Evolutionary conservation across 139 green algal species (phyloP), one percentile per base, ranked within the genome.

Genomic region (Picochlorum sp.): DNA sequence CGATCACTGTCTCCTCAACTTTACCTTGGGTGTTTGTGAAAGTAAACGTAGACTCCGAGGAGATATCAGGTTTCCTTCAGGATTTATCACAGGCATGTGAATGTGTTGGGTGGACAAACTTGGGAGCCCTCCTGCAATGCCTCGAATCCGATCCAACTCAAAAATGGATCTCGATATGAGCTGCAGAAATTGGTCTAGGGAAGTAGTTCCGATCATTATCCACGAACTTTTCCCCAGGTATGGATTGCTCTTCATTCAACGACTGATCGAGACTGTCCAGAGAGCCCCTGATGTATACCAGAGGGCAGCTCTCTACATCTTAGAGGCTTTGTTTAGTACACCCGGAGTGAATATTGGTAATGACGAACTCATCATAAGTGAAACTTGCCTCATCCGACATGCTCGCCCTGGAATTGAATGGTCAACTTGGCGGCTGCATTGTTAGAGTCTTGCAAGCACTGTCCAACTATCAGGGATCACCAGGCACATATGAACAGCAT

Each of bases 11-110:
- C 0, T 66, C 77, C 11, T 73, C 81, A 1, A 18, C 87, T 30
- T 72, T 96, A 68, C 89, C 90, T 20, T 87, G 86, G 75, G 49
- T 91, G 45, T 81, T 72, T 21, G 62, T 78, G 15, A 85, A 94
- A 61, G 65, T 87, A 21, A 26, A 62, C 7, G 45, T 60, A 41
- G 63, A 34, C 9, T 49, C 65, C 2, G 57, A 28, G 11, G n/a
- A 54, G 8, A 28, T 64, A 6, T 49, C 63, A 8, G 23, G 45
- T 28, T 83, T 73, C 52, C 62, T 77, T 0, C 21, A 57, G 49
- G 6, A 49, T 26, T 47, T 67, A 54, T 14, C 52, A 57, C 28
- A 38, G 0, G 81, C 76, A 23, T 79, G 69, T 54, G 56, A 51
- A 3, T 71, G 67, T 11, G 23, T 81, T 52, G 70, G 69, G 15